Percentiles rank a stretch among this genome's conserved stretches.
phyloP scores from a whole-genome alignment of 179 eudicot species.

The Silene vulgaris region DNA sequence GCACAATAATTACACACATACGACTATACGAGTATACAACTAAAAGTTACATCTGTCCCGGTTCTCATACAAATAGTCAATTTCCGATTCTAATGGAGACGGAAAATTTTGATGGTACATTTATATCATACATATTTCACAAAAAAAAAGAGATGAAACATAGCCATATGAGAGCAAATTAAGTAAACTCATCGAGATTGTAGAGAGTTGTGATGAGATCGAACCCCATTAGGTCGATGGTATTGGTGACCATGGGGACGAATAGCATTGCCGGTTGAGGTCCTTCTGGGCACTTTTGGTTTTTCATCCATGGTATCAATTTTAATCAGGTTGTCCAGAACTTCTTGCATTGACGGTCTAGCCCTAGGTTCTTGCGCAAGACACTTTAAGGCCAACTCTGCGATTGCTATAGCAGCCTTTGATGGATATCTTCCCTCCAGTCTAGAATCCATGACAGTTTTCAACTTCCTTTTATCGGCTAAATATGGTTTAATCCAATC shows the following conservation, averaged over 20 bases:
- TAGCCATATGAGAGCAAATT: neutral
- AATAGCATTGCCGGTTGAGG: slow-evolving; percentile 23
- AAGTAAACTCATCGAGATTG: slow-evolving; percentile 13
- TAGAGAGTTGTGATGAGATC: slow-evolving; percentile 23
- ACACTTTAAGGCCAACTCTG: slow-evolving; percentile 62
- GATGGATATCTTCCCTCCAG: slow-evolving; percentile 65
- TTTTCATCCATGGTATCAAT: slow-evolving; percentile 46
- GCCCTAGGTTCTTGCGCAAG: slow-evolving; percentile 53
- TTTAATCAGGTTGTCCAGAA: slow-evolving; percentile 45
- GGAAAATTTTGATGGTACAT: neutral
- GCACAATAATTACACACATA: slow-evolving; percentile 13
- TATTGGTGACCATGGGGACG: slow-evolving; percentile 26
- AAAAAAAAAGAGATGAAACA: neutral
- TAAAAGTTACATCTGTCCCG: slow-evolving; percentile 1
- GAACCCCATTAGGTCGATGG: slow-evolving; percentile 22
- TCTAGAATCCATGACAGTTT: slow-evolving; percentile 56
- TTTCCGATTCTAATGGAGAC: neutral
- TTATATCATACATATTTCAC: neutral
- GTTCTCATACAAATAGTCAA: neutral
- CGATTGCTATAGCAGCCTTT: slow-evolving; percentile 52
- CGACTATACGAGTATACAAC: neutral
- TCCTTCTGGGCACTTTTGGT: slow-evolving; percentile 35
- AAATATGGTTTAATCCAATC: slow-evolving; percentile 70
- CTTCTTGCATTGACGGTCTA: slow-evolving; percentile 79
- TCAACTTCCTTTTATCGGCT: slow-evolving; percentile 57